These are phyloP conservation scores for Colletotrichum endophyticum DNA, from an alignment of 2,329 filamentous ascomycete species.

Conservation along the genomic window DNA sequence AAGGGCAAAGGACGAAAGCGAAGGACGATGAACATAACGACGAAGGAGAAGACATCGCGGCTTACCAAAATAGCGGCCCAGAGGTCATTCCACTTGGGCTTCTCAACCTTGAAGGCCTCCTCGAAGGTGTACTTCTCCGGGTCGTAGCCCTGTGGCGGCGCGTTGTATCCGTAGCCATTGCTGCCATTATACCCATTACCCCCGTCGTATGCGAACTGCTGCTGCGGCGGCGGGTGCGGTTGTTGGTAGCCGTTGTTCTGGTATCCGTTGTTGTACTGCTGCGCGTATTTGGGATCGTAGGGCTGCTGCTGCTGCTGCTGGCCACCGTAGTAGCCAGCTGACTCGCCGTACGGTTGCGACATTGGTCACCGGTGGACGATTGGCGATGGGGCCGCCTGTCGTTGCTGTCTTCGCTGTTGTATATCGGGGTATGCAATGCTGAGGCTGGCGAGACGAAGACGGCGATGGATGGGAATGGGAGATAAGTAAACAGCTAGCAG, in stretches of 20 bases:
- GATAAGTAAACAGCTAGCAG: neutral
- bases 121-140: conserved; percentile 69
- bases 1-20: conserved; percentile 19
- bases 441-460: neutral
- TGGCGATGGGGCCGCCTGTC: neutral
- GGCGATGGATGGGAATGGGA: neutral
- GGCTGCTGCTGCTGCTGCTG: conserved; percentile 24
- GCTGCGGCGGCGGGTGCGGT: conserved; percentile 24
- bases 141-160: conserved; percentile 35
- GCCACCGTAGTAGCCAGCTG: conserved; percentile 19
- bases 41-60: neutral
- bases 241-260: conserved; percentile 30
- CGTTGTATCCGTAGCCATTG: conserved; percentile 37
- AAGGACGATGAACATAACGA: neutral
- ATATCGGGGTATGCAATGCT: neutral
- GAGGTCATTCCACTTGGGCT: conserved; percentile 87
- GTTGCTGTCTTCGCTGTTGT: neutral
- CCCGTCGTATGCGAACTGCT: conserved; percentile 8
- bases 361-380: neutral
- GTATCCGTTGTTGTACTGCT: conserved; percentile 25
- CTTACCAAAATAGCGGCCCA: conserved; percentile 83
- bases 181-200: conserved; percentile 16
- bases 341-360: conserved; percentile 17
- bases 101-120: conserved; percentile 80
- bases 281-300: conserved; percentile 32